Percentiles rank a stretch among this genome's conserved stretches.
Conservation (phyloP, 1,284 basidiomycete genomes). For the Malassezia obtusa region DNA sequence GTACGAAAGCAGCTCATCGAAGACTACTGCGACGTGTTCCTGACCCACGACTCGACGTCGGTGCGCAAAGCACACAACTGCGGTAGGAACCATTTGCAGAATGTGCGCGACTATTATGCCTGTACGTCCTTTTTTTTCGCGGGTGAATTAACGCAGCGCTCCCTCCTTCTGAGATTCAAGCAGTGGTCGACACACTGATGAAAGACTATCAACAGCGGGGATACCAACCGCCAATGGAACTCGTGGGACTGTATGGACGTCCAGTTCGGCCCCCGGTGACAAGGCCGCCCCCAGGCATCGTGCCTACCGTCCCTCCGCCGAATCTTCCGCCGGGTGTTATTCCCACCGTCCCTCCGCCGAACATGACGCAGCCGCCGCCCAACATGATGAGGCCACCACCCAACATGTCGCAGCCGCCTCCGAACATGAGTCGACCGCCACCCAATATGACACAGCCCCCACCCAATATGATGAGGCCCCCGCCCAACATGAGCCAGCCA, state of each 20-base stretch:
- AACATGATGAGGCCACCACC: neutral
- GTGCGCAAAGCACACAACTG: slow-evolving; percentile 97
- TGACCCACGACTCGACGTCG: slow-evolving; percentile 45
- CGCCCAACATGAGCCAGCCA: slow-evolving; percentile 3
- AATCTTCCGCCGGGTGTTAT: slow-evolving; percentile 5
- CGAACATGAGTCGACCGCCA: too few relatives aligned
- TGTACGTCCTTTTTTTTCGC: slow-evolving; percentile 55
- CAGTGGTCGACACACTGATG: slow-evolving; percentile 89
- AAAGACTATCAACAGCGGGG: slow-evolving; percentile 63
- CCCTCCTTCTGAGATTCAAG: slow-evolving; percentile 90
- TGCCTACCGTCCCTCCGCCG: neutral
- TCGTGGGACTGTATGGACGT: slow-evolving; percentile 14
- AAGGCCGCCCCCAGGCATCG: neutral
- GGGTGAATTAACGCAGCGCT: slow-evolving; percentile 60
- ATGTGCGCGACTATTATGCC: slow-evolving; percentile 94
- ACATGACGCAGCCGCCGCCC: slow-evolving; percentile 11
- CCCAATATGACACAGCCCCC: slow-evolving; percentile 10
- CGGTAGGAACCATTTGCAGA: slow-evolving; percentile 87
- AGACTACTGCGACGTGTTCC: slow-evolving; percentile 46
- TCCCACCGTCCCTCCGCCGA: slow-evolving; percentile 8
- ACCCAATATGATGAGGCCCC: neutral
- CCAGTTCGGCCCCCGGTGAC: neutral
- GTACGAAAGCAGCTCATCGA: neutral
- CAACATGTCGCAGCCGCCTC: neutral
- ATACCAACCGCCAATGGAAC: slow-evolving; percentile 29